Conservation (phyloP, 257 asterid genomes). For the Cynanchum wilfordii region DNA sequence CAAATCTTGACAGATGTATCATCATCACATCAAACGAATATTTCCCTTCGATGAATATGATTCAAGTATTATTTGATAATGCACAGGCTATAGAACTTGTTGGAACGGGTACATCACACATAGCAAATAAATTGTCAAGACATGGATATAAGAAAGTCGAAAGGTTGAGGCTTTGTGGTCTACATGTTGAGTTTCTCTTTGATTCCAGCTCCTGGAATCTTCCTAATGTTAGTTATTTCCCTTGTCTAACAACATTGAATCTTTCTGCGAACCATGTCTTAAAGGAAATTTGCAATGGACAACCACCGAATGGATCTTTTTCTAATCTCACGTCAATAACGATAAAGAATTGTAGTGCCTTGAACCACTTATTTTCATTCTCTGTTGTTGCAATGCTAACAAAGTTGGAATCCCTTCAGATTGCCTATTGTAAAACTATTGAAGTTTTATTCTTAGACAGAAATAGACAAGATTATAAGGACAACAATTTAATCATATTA, state of each 20-base stretch:
- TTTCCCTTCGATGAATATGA: background rate
- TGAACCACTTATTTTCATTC: background rate
- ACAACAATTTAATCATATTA: too few relatives aligned
- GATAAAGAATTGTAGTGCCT: background rate
- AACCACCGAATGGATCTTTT: background rate
- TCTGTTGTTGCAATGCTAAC: background rate
- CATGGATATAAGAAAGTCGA: background rate
- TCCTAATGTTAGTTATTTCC: background rate
- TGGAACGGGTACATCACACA: too few relatives aligned
- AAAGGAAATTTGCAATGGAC: background rate
- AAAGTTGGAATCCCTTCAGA: background rate
- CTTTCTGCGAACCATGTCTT: too few relatives aligned
- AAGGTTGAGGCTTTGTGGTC: background rate
- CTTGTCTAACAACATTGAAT: too few relatives aligned
- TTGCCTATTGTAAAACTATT: too few relatives aligned
- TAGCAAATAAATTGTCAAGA: too few relatives aligned
- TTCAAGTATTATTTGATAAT: too few relatives aligned
- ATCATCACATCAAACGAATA: background rate
- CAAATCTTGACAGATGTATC: background rate
- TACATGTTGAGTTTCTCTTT: background rate
- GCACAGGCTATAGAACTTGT: too few relatives aligned
- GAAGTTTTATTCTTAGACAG: too few relatives aligned
- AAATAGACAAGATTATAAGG: too few relatives aligned
- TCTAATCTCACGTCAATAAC: background rate
- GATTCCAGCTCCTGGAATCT: background rate